Evolutionary conservation across 208 protist genomes (phyloP).

Genomic region (Leishmania turanica): DNA sequence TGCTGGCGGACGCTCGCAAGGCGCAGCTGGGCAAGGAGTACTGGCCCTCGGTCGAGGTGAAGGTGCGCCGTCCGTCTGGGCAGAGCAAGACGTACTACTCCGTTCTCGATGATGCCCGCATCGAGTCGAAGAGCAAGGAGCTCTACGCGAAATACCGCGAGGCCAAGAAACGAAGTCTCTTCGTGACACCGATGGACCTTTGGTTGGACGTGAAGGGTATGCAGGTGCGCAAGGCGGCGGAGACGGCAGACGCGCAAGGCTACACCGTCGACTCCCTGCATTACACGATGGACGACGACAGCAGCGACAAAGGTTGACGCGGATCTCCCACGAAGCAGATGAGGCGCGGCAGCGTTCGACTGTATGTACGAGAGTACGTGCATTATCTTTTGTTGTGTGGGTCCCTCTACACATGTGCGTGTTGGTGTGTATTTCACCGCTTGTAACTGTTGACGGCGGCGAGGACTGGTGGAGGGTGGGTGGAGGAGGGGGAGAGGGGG

Average conservation of each 20-base stretch:
- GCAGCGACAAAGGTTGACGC: conserved; percentile 10
- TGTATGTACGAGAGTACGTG: not conserved
- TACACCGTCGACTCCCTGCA: conserved; percentile 80
- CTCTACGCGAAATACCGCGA: conserved; percentile 85
- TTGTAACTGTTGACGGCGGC: not conserved
- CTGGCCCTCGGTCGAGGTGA: conserved; percentile 90
- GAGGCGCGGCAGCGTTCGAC: not conserved
- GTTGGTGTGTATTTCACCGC: not conserved
- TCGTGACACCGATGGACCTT: conserved; percentile 89
- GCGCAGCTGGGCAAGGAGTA: conserved; percentile 88
- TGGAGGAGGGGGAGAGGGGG: not conserved
- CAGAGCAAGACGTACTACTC: conserved; percentile 90
- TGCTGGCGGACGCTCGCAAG: conserved; percentile 90
- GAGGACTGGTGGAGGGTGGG: not conserved
- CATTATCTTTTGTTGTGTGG: not conserved
- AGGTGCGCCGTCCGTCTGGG: conserved; percentile 83
- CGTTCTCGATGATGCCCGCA: conserved; percentile 80
- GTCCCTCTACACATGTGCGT: not conserved
- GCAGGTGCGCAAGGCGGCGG: conserved; percentile 64
- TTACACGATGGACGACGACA: conserved; percentile 41
- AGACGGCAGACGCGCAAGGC: conserved; percentile 66
- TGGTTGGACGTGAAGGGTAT: conserved; percentile 88
- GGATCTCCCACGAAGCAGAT: not conserved
- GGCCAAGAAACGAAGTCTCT: conserved; percentile 89
- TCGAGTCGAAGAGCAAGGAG: conserved; percentile 79